Evolutionary conservation across 2,329 filamentous ascomycete species (phyloP).

Genomic region (Pyrenochaeta sp.): DNA sequence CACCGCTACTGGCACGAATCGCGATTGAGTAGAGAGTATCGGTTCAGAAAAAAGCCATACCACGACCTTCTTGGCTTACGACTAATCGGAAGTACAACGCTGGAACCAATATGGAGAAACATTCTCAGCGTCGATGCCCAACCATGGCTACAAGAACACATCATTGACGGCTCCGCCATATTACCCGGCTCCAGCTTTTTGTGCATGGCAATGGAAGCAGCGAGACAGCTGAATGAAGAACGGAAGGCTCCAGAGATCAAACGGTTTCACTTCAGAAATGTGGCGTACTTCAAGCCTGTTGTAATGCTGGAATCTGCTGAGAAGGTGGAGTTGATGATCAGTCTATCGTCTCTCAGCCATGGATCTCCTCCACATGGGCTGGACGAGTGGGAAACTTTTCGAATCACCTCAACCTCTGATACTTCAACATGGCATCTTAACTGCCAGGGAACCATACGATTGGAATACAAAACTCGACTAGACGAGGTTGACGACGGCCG

Average conservation of each 20-base stretch:
- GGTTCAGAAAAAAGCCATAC: constrained; percentile 13
- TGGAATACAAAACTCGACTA: not conserved
- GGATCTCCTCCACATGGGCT: not conserved
- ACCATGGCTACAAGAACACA: constrained; percentile 13
- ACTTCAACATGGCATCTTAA: not conserved
- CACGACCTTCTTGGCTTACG: constrained; percentile 13
- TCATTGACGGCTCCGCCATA: constrained; percentile 24
- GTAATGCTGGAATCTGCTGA: not conserved
- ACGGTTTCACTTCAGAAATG: not conserved
- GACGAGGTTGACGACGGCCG: not conserved
- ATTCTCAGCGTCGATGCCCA: constrained; percentile 20
- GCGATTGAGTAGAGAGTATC: constrained; percentile 7
- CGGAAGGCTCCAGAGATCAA: too few species aligned
- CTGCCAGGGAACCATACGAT: not conserved
- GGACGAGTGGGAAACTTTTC: not conserved
- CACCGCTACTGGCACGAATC: constrained; percentile 31
- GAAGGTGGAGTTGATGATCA: not conserved
- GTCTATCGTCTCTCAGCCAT: not conserved
- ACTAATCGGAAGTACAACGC: not conserved
- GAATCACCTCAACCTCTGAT: not conserved
- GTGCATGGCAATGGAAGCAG: constrained; percentile 6
- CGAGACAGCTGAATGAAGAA: not conserved
- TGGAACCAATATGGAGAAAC: constrained; percentile 29
- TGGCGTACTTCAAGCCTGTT: not conserved
- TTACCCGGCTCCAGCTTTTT: constrained; percentile 1